phyloP scores from a whole-genome alignment of 306 rosid genomes.

The Vicia sativa region DNA sequence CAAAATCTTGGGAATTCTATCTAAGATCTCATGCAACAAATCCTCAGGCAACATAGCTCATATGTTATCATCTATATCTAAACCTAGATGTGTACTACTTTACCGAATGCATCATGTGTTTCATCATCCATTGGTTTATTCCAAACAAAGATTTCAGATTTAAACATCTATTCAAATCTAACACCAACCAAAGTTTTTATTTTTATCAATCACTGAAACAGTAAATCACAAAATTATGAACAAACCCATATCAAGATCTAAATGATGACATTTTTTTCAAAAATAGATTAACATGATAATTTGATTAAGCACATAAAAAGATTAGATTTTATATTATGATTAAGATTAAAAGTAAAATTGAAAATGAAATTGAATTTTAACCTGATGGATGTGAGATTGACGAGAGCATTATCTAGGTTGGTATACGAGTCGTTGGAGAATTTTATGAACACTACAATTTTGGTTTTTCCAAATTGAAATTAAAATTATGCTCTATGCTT shows the following conservation, averaged over 20 bases:
- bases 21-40: constrained; percentile 87
- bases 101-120: constrained; percentile 75
- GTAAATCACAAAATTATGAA: constrained; percentile 37
- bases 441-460: too few relatives aligned
- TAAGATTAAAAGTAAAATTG: too few relatives aligned
- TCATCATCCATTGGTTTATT: constrained; percentile 96
- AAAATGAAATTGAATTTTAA: too few relatives aligned
- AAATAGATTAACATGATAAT: constrained; percentile 8
- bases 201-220: neutral
- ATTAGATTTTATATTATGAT: too few relatives aligned
- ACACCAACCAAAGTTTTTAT: constrained; percentile 26
- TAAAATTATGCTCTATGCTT: too few relatives aligned
- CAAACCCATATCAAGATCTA: constrained; percentile 48
- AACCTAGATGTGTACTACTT: constrained; percentile 74
- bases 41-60: constrained; percentile 99
- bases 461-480: too few relatives aligned
- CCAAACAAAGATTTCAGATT: constrained; percentile 54
- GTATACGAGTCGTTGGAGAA: too few relatives aligned
- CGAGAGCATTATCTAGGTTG: too few relatives aligned
- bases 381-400: too few relatives aligned
- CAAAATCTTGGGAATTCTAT: constrained; percentile 87
- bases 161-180: constrained; percentile 21
- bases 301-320: constrained; percentile 18
- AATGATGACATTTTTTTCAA: neutral
- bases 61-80: constrained; percentile 93